Evolutionary conservation across 768 basidiomycete species (phyloP).

Genomic region (Tremella fuciformis): DNA sequence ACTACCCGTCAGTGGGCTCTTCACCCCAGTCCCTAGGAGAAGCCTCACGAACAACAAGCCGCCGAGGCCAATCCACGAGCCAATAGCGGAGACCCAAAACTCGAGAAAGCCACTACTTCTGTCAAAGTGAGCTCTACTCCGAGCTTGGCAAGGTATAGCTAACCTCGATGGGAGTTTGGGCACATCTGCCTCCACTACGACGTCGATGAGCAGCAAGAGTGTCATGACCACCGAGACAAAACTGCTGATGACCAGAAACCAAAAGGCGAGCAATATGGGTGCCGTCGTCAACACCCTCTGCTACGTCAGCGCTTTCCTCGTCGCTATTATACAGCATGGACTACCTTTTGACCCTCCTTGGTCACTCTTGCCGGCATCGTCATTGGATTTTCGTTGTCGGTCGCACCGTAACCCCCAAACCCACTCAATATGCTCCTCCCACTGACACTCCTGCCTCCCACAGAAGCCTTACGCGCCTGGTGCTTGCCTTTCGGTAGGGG

Average conservation of each 20-base stretch:
- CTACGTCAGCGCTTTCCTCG: conserved; percentile 1
- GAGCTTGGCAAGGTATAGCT: background rate
- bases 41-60: conserved; percentile 44
- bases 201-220: conserved; percentile 43
- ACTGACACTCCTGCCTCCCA: conserved; percentile 31
- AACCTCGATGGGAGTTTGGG: conserved; percentile 33
- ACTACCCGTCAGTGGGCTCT: conserved; percentile 26
- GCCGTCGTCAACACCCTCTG: conserved; percentile 48
- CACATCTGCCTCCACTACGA: conserved; percentile 35
- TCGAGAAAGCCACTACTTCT: conserved; percentile 48
- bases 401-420: conserved; percentile 36
- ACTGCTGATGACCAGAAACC: conserved; percentile 34
- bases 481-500: conserved; percentile 10
- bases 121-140: background rate
- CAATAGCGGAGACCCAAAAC: conserved; percentile 48
- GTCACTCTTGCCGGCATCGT: conserved; percentile 44
- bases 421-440: conserved; percentile 35
- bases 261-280: conserved; percentile 39
- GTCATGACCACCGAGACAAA: conserved; percentile 36
- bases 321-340: background rate
- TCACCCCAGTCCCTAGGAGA: background rate
- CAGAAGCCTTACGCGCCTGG: conserved; percentile 29
- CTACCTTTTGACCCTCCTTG: conserved; percentile 45
- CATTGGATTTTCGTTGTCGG: conserved; percentile 18
- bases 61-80: conserved; percentile 47